These are phyloP conservation scores for Lagenidium giganteum DNA, from an alignment of 352 stramenopile genomes.

Conservation along the genomic window DNA sequence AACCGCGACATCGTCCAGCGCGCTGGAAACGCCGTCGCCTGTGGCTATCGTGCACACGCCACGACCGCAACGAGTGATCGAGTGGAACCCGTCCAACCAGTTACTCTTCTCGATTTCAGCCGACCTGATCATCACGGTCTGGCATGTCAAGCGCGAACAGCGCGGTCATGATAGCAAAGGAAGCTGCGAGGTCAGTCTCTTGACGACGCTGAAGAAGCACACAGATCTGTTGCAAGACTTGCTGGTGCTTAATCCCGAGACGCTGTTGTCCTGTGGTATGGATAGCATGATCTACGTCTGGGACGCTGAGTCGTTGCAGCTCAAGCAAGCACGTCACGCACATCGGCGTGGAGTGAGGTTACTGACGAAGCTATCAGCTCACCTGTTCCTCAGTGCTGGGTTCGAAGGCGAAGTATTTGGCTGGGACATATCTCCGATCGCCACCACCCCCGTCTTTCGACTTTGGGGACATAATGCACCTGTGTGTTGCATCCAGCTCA, in stretches of 20 bases:
- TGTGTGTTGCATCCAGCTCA: conserved; percentile 68
- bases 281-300: conserved; percentile 72
- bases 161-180: conserved; percentile 23
- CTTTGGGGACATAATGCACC: conserved; percentile 60
- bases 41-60: conserved; percentile 62
- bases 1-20: conserved; percentile 48
- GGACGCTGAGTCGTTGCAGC: conserved; percentile 48
- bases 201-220: conserved; percentile 60
- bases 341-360: conserved; percentile 60
- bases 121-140: conserved; percentile 66
- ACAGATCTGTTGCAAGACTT: conserved; percentile 69
- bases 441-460: conserved; percentile 56
- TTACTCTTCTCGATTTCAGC: conserved; percentile 71
- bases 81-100: conserved; percentile 49
- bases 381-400: conserved; percentile 64
- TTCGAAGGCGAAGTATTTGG: conserved; percentile 74
- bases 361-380: conserved; percentile 51
- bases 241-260: conserved; percentile 66
- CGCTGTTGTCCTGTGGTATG: conserved; percentile 72
- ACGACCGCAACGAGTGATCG: conserved; percentile 61
- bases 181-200: conserved; percentile 43
- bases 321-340: conserved; percentile 35
- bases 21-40: conserved; percentile 50
- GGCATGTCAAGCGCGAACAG: conserved; percentile 33
- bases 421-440: conserved; percentile 64